phyloP scores from a whole-genome alignment of 768 basidiomycete genomes.

The Suillus subaureus region DNA sequence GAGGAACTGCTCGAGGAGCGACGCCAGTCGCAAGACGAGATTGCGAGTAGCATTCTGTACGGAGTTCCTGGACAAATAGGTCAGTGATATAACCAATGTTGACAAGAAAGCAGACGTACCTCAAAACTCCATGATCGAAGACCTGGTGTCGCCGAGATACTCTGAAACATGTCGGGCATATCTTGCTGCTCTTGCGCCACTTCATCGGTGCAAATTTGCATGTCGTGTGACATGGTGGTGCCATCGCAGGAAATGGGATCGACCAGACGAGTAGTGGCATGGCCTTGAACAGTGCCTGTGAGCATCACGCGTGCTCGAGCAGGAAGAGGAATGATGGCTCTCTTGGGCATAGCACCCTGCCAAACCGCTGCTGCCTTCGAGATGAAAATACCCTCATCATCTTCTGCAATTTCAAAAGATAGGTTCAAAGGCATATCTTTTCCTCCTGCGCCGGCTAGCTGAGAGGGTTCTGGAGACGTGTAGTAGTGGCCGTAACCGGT shows the following conservation, averaged over 20 bases:
- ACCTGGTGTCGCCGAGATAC: slow-evolving; percentile 28
- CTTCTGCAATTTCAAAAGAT: slow-evolving; percentile 6
- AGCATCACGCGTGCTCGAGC: neutral
- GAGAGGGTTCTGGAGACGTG: neutral
- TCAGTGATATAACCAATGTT: neutral
- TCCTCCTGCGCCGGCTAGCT: neutral
- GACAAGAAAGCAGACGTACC: slow-evolving; percentile 11
- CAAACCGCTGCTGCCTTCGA: slow-evolving; percentile 6
- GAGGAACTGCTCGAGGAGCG: slow-evolving; percentile 19
- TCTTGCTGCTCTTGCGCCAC: neutral
- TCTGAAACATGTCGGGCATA: slow-evolving; percentile 19
- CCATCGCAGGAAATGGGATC: neutral
- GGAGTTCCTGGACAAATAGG: slow-evolving; percentile 23
- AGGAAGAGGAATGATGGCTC: slow-evolving; percentile 4
- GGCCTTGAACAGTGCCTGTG: neutral
- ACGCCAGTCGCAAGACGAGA: slow-evolving; percentile 27
- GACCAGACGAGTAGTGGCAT: neutral
- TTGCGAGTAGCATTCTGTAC: slow-evolving; percentile 34
- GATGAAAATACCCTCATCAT: slow-evolving; percentile 7
- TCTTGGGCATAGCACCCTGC: slow-evolving; percentile 4
- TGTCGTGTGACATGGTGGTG: neutral
- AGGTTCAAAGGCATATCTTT: neutral
- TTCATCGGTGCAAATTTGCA: slow-evolving; percentile 7
- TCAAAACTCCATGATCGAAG: slow-evolving; percentile 31
- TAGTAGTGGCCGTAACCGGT: slow-evolving; percentile 3